phyloP scores from a whole-genome alignment of 805 yeast genomes.

The Kodamaea neixiangensis region DNA sequence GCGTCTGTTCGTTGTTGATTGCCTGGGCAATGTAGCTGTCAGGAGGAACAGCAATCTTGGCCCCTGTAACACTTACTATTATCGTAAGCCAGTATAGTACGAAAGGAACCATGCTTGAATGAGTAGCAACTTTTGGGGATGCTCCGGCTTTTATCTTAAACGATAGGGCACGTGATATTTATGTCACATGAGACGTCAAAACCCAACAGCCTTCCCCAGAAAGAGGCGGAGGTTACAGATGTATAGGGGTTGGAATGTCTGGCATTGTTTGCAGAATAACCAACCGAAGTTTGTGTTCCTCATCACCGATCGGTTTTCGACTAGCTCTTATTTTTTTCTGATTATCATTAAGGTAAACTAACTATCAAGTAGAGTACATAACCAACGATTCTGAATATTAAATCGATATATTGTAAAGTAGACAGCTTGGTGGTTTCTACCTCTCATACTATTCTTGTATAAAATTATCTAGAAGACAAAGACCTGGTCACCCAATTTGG shows the following conservation, averaged over 20 bases:
- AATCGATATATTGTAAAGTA: too few relatives aligned
- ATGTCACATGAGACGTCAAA: slow-evolving; percentile 2
- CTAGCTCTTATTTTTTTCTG: too few relatives aligned
- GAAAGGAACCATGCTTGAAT: slow-evolving; percentile 1
- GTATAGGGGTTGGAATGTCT: too few relatives aligned
- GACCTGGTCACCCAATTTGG: slow-evolving; percentile 87
- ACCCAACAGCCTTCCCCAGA: too few relatives aligned
- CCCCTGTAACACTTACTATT: background rate
- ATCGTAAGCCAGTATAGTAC: slow-evolving; percentile 7
- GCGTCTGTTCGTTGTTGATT: slow-evolving; percentile 19
- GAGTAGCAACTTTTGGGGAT: background rate
- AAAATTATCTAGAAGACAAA: slow-evolving; percentile 64
- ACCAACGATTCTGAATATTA: too few relatives aligned
- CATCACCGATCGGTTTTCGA: too few relatives aligned
- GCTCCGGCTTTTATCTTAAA: background rate
- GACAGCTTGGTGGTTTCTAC: too few relatives aligned
- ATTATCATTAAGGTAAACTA: too few relatives aligned
- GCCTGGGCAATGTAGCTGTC: slow-evolving; percentile 26
- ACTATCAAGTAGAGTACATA: too few relatives aligned
- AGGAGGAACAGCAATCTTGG: slow-evolving; percentile 11
- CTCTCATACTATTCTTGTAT: background rate
- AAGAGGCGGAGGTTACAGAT: too few relatives aligned
- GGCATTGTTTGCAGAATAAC: too few relatives aligned
- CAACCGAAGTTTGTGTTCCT: too few relatives aligned
- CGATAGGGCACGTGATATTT: background rate